Base-by-base conservation (phyloP, 1,284 basidiomycete genomes). In the Coriolopsis trogii region DNA sequence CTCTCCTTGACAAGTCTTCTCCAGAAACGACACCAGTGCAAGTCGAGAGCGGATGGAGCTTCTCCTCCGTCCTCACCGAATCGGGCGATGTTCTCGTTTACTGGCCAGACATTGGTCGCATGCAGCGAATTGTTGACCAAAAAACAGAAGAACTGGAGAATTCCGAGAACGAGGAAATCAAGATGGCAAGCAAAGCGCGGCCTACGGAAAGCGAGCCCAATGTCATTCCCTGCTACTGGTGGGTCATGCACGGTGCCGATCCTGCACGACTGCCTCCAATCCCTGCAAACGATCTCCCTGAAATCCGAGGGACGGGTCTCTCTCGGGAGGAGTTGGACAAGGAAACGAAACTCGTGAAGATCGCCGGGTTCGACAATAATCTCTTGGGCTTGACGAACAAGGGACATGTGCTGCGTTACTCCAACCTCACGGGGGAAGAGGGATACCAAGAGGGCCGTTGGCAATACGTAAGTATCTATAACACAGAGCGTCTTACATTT, bases 21-120 rank as follows among this genome's bases (percentile, higher is more conserved):
- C 69, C 73, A 0, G 75, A 78, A 45, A 77, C 76, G 23, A 78
- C 71, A 8, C 81, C 85, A 6, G 63, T 80, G 2, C 91, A 93
- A 66, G 75, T 92, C 25, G 87, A 86, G 64, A 87, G 87, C 52
- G 93, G 93, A n/a, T 94, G 91, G 93, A 58, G 64, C 5, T 88
- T 87, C 67, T 87, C 85, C 6, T 79, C 85, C 2, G 75, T 84
- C 28, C 80, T 95, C 54, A 87, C 86, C 2, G 74, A 79, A 45
- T 75, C 78, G 4, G 91, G 91, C 1, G 77, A 83, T 29, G 82
- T 92, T 28, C 79, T 86, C 57, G 81, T 89, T 6, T 93, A 86
- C 82, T 93, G 84, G 82, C 91, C 91, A 1, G 79, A 80, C 58
- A 65, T 66, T 4, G 78, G 77, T 13, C 64, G 52, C 16, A 73